phyloP scores from a whole-genome alignment of 352 stramenopile species.

The Phytophthora parvispora region DNA sequence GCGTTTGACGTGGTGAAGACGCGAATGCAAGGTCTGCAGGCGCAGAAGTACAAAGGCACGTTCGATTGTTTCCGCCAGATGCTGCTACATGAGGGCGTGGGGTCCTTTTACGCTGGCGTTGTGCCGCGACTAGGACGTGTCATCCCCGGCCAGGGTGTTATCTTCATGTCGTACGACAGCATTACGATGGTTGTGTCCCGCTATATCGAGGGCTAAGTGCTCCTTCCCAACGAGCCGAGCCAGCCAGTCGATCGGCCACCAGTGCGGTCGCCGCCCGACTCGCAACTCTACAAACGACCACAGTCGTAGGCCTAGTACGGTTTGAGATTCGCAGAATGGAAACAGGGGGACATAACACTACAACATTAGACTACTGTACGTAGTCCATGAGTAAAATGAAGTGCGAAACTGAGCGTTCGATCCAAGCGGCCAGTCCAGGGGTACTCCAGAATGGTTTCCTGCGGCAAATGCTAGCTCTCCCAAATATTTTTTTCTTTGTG shows the following conservation, averaged over 20 bases:
- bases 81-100: conserved; percentile 85
- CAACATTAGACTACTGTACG: not conserved
- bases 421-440: too few relatives aligned
- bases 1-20: conserved; percentile 91
- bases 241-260: conserved; percentile 25
- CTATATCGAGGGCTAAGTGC: conserved; percentile 55
- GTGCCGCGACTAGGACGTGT: conserved; percentile 94
- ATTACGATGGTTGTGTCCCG: conserved; percentile 69
- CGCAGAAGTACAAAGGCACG: conserved; percentile 81
- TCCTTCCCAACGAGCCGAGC: not conserved
- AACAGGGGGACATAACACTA: not conserved
- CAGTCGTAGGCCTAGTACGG: not conserved
- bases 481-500: too few relatives aligned
- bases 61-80: conserved; percentile 95
- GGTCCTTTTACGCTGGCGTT: conserved; percentile 95
- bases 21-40: conserved; percentile 84
- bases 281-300: conserved; percentile 3
- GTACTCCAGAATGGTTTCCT: too few relatives aligned
- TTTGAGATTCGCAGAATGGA: not conserved
- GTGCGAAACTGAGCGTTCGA: too few relatives aligned
- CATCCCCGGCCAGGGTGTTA: conserved; percentile 97
- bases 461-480: too few relatives aligned
- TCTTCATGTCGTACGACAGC: conserved; percentile 96
- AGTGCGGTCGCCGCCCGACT: conserved; percentile 29
- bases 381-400: not conserved